Evolutionary conservation across 2,329 filamentous ascomycete genomes (phyloP).

Genomic region (Paraphoma chrysanthemicola): DNA sequence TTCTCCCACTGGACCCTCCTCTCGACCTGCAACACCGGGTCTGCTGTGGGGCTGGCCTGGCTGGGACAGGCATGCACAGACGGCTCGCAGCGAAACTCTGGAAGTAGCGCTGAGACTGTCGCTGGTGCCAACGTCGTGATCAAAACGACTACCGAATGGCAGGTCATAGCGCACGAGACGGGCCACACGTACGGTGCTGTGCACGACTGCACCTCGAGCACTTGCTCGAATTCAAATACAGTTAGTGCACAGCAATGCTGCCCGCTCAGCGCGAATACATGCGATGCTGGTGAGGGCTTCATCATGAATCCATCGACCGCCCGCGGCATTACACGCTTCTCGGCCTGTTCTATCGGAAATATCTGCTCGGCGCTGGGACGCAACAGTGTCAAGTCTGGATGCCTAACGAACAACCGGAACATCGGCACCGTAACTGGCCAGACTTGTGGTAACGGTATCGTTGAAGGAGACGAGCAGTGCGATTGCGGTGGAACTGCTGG

Average conservation of each 20-base stretch:
- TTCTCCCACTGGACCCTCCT: conserved; percentile 96
- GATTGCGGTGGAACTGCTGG: conserved; percentile 82
- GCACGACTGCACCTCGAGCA: conserved; percentile 80
- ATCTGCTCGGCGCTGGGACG: conserved; percentile 86
- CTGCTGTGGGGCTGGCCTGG: conserved; percentile 92
- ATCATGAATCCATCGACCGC: conserved; percentile 97
- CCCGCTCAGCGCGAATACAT: conserved; percentile 71
- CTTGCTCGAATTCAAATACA: conserved; percentile 69
- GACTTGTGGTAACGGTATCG: conserved; percentile 96
- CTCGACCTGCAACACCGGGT: conserved; percentile 79
- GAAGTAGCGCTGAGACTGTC: conserved; percentile 70
- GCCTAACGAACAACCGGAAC: conserved; percentile 84
- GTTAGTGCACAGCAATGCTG: conserved; percentile 77
- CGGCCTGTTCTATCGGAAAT: conserved; percentile 88
- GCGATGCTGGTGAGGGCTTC: conserved; percentile 78
- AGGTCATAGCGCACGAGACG: conserved; percentile 92
- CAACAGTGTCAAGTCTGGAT: conserved; percentile 76
- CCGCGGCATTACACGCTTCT: conserved; percentile 77
- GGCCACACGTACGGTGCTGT: conserved; percentile 96
- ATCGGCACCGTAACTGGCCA: conserved; percentile 81
- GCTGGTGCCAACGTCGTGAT: conserved; percentile 90
- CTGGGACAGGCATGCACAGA: conserved; percentile 83
- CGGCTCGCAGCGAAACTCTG: conserved; percentile 55
- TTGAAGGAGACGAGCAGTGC: conserved; percentile 92
- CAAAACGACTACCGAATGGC: conserved; percentile 84